Evolutionary conservation across 2,329 filamentous ascomycete genomes (phyloP).

Genomic region (Boeremia exigua): DNA sequence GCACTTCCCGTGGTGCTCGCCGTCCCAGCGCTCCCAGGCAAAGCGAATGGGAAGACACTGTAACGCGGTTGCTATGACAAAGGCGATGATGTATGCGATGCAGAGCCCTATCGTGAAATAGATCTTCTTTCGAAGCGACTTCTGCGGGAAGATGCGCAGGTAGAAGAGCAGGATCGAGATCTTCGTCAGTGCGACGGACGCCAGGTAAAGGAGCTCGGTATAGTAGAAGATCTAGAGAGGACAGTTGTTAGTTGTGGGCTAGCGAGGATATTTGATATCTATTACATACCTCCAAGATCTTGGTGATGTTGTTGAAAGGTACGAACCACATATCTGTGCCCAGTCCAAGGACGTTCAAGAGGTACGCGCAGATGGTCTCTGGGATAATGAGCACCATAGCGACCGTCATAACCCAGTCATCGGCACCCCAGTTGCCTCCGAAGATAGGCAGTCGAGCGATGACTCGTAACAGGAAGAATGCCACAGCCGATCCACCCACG

Average conservation of each 20-base stretch:
- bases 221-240: conserved; percentile 3
- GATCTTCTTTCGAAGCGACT: conserved; percentile 21
- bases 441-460: conserved; percentile 43
- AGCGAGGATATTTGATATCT: neutral
- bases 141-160: conserved; percentile 39
- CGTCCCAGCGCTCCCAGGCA: conserved; percentile 36
- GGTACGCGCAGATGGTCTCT: conserved; percentile 1
- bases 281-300: conserved; percentile 47
- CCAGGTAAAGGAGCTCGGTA: conserved; percentile 4
- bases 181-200: conserved; percentile 6
- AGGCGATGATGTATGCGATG: conserved; percentile 27
- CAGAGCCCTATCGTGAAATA: conserved; percentile 24
- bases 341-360: conserved; percentile 49
- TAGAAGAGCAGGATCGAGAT: conserved; percentile 41
- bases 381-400: conserved; percentile 19
- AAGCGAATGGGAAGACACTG: conserved; percentile 33
- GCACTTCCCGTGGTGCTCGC: conserved; percentile 32
- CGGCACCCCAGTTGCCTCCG: conserved; percentile 47
- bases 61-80: conserved; percentile 22
- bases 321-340: conserved; percentile 61
- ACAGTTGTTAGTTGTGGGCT: neutral
- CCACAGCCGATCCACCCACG: conserved; percentile 42
- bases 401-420: conserved; percentile 48
- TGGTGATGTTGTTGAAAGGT: conserved; percentile 50
- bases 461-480: conserved; percentile 45